Evolutionary conservation across 2,329 filamentous ascomycete species (phyloP).

Genomic region (Ceratocystis destructans): DNA sequence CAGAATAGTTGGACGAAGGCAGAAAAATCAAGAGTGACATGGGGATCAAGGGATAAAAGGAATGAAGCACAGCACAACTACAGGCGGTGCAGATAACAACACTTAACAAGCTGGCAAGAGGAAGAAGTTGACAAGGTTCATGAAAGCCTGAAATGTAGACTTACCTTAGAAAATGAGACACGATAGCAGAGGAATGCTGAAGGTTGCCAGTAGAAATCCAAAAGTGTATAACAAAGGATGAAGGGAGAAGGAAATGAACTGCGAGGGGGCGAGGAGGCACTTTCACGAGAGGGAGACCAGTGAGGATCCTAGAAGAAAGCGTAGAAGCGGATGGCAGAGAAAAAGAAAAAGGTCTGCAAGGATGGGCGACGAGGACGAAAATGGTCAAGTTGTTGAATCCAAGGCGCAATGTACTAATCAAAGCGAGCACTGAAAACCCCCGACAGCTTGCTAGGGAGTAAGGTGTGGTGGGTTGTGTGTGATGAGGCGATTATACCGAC

Average conservation of each 20-base stretch:
- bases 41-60: neutral
- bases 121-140: neutral
- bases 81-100: conserved; percentile 1
- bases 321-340: neutral
- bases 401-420: neutral
- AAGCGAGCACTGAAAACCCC: neutral
- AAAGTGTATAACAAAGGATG: neutral
- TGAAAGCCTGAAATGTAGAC: neutral
- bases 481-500: neutral
- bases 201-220: neutral
- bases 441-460: neutral
- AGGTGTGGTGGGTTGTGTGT: neutral
- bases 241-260: neutral
- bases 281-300: neutral
- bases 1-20: neutral
- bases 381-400: neutral
- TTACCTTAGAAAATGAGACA: neutral
- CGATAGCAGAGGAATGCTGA: neutral
- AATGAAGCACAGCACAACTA: neutral
- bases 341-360: neutral
- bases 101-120: neutral
- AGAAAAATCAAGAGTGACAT: neutral
- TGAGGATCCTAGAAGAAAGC: neutral
- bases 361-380: neutral
- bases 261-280: neutral